Conservation (phyloP, 1,284 basidiomycete species). For the Marasmius fiardii region DNA sequence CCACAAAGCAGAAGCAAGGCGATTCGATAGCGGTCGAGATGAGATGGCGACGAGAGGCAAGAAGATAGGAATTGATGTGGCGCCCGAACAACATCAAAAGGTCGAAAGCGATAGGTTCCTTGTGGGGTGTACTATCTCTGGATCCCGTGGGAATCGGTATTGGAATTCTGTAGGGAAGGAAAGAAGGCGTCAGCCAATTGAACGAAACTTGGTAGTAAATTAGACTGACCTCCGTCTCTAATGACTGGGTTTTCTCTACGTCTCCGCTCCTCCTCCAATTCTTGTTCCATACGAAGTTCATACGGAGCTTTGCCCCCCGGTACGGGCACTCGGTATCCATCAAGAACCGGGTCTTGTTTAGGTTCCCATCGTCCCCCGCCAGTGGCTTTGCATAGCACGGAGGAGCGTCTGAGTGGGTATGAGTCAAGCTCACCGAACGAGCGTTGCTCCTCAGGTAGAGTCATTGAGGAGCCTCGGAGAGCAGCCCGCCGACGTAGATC, state of each 20-base stretch:
- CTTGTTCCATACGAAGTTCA: conserved; percentile 63
- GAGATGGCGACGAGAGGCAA: neutral
- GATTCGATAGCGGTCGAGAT: neutral
- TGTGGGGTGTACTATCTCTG: conserved; percentile 27
- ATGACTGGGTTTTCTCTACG: conserved; percentile 58
- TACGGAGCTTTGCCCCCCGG: conserved; percentile 62
- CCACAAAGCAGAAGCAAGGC: neutral
- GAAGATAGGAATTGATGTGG: neutral
- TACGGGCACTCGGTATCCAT: conserved; percentile 47
- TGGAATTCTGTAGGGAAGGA: conserved; percentile 46
- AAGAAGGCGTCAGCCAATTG: neutral
- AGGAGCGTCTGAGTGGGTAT: conserved; percentile 64
- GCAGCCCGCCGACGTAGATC: conserved; percentile 20
- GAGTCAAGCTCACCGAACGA: conserved; percentile 61
- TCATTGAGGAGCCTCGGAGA: conserved; percentile 27
- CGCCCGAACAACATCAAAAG: conserved; percentile 34
- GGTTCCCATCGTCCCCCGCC: conserved; percentile 77
- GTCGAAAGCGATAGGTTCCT: conserved; percentile 43
- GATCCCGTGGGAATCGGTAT: conserved; percentile 50
- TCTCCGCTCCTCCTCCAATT: conserved; percentile 47
- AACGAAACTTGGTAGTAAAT: neutral
- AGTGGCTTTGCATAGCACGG: conserved; percentile 66
- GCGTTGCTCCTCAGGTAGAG: conserved; percentile 32
- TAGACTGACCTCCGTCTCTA: conserved; percentile 49
- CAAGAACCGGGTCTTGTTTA: conserved; percentile 42